These are phyloP conservation scores for Hirschfeldia incana DNA, from an alignment of 345 rosid species.

Conservation along the genomic window DNA sequence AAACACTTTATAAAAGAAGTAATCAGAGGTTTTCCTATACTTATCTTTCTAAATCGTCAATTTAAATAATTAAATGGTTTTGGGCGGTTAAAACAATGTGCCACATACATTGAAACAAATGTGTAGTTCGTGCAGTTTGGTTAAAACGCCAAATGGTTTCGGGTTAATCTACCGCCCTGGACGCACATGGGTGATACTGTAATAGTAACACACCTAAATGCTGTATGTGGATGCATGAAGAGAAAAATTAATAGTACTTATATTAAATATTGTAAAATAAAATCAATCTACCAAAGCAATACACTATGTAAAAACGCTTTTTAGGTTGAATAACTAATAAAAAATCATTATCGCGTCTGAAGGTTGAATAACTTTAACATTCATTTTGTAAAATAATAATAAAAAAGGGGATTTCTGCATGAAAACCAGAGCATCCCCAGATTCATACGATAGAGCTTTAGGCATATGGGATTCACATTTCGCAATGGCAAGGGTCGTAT, in stretches of 20 bases:
- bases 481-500: slow-evolving; percentile 37
- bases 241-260: neutral
- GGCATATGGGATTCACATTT: slow-evolving; percentile 19
- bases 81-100: neutral
- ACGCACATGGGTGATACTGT: neutral
- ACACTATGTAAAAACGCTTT: neutral
- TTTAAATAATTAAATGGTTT: neutral
- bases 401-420: slow-evolving; percentile 13
- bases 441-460: slow-evolving; percentile 9
- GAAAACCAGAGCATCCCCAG: slow-evolving; percentile 16
- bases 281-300: neutral
- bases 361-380: no score
- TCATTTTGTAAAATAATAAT: no score
- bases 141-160: neutral
- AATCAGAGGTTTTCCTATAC: neutral
- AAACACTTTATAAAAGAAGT: neutral
- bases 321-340: no score
- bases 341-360: no score
- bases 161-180: neutral
- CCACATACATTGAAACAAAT: neutral
- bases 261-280: neutral
- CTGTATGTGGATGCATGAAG: neutral
- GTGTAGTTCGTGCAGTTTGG: neutral
- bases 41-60: neutral
- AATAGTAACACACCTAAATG: neutral